These are phyloP conservation scores for Pyricularia pennisetigena DNA, from an alignment of 2,329 filamentous ascomycete species.

Conservation along the genomic window DNA sequence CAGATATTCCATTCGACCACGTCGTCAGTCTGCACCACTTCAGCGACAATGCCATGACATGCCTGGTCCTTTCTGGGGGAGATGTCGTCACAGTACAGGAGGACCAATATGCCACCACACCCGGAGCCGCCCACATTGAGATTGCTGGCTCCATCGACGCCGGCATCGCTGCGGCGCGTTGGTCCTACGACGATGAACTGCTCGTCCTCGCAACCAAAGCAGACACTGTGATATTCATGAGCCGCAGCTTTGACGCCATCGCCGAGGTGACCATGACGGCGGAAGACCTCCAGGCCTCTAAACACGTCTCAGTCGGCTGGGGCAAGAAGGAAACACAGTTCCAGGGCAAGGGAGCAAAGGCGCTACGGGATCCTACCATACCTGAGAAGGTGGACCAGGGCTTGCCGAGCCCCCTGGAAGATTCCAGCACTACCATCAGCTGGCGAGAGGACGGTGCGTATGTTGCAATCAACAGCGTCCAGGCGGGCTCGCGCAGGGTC, in stretches of 20 bases:
- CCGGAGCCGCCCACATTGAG: constrained; percentile 72
- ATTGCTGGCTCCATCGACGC: constrained; percentile 92
- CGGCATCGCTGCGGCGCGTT: constrained; percentile 79
- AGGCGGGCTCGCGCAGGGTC: constrained; percentile 57
- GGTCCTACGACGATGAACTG: constrained; percentile 93
- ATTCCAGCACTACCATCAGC: constrained; percentile 62
- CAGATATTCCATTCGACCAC: constrained; percentile 64
- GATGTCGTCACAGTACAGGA: constrained; percentile 82
- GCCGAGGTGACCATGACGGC: constrained; percentile 61
- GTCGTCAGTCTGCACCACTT: constrained; percentile 79
- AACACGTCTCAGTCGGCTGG: constrained; percentile 95
- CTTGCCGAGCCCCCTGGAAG: constrained; percentile 62
- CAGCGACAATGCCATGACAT: constrained; percentile 66
- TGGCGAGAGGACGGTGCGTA: constrained; percentile 94
- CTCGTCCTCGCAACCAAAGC: constrained; percentile 73
- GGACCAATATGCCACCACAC: constrained; percentile 30
- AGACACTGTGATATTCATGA: constrained; percentile 83
- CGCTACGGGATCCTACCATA: constrained; percentile 80
- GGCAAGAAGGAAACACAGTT: constrained; percentile 98
- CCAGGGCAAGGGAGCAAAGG: constrained; percentile 74
- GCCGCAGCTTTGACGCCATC: constrained; percentile 76
- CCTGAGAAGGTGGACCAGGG: constrained; percentile 88
- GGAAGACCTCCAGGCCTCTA: constrained; percentile 78
- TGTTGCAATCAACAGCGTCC: constrained; percentile 76
- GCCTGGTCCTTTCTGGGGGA: constrained; percentile 77